Base-by-base conservation (phyloP, 1,284 basidiomycete genomes). In the Fomitopsis schrenkii region DNA sequence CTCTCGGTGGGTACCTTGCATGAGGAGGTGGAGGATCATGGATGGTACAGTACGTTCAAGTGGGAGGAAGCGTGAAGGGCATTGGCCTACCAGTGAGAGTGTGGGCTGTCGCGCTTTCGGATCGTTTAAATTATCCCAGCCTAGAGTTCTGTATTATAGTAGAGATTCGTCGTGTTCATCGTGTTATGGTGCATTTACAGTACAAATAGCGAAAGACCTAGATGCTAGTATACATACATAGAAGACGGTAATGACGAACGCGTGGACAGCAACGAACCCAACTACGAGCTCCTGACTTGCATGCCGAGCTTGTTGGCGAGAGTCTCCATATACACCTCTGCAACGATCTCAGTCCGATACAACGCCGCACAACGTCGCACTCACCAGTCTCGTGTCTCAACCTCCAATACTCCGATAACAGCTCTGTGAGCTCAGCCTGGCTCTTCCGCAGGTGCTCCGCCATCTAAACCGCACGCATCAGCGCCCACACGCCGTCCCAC, bases 311-410 rank as follows among this genome's bases (percentile, higher is more conserved):
- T 82, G 72, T 89, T 88, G 3, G 89, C 87, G 17, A 92, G 76
- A 0, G 86, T 91, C 72, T 91, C 90, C 88, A 91, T 91, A 67
- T 91, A 92, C 1, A 91, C 81, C 71, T 91, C 90, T 91, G 67
- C 8, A 15, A 22, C 53, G 41, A 35, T 62, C 60, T 55, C 40
- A 45, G 57, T 28, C 38, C 30, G 5, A 61, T 40, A 30, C 5
- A 14, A 12, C 35, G 12, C 6, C n/a, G 9, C 1, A 30, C 35
- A 46, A 38, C 19, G 44, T 15, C 46, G 30, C 8, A 12, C 77
- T 65, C 71, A 91, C 93, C 90, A 64, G 91, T 88, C 70, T 88
- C 86, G 69, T 90, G 86, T 57, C 92, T 80, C 63, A 94, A 78
- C 60, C 83, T 85, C 88, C 89, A 93, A 70, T 94, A 94, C 70